These are phyloP conservation scores for Hypoxylon lienhwacheense DNA, from an alignment of 495 filamentous ascomycete species.

Conservation along the genomic window DNA sequence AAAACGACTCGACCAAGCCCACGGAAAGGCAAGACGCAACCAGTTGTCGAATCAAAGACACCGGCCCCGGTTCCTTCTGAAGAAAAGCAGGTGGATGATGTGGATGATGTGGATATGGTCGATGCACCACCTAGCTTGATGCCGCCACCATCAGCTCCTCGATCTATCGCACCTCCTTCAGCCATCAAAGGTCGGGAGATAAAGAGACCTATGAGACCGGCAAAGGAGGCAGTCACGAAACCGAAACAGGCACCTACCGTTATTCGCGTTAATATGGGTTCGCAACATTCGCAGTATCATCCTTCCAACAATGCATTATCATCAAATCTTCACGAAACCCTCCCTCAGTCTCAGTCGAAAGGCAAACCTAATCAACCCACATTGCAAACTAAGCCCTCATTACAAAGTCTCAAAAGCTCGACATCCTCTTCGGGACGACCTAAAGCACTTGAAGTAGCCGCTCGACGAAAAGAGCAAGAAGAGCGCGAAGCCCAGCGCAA, in stretches of 20 bases:
- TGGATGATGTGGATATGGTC: slow-evolving; percentile 51
- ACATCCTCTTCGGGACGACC: slow-evolving; percentile 61
- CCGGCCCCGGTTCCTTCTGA: slow-evolving; percentile 44
- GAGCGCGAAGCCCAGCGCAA: slow-evolving; percentile 77
- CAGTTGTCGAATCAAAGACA: slow-evolving; percentile 40
- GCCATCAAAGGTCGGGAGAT: slow-evolving; percentile 54
- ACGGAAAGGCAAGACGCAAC: slow-evolving; percentile 52
- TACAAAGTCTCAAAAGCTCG: slow-evolving; percentile 69
- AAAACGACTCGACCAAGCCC: slow-evolving; percentile 54
- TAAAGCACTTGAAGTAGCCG: slow-evolving; percentile 66
- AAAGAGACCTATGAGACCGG: slow-evolving; percentile 70
- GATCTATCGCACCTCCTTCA: slow-evolving; percentile 50
- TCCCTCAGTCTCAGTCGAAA: slow-evolving; percentile 52
- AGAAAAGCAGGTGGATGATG: slow-evolving; percentile 44
- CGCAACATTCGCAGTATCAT: slow-evolving; percentile 61
- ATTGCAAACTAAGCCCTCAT: slow-evolving; percentile 64
- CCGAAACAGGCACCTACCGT: slow-evolving; percentile 74
- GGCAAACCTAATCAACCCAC: slow-evolving; percentile 71
- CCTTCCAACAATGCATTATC: slow-evolving; percentile 60
- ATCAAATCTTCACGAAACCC: slow-evolving; percentile 62
- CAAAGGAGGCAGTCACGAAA: slow-evolving; percentile 66
- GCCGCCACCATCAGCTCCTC: slow-evolving; percentile 60
- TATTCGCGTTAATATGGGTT: slow-evolving; percentile 76
- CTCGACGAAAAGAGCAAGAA: slow-evolving; percentile 77
- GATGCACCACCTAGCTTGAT: slow-evolving; percentile 54